Evolutionary conservation across 176 grass and related monocot genomes (phyloP).

Genomic region (Paspalum notatum): DNA sequence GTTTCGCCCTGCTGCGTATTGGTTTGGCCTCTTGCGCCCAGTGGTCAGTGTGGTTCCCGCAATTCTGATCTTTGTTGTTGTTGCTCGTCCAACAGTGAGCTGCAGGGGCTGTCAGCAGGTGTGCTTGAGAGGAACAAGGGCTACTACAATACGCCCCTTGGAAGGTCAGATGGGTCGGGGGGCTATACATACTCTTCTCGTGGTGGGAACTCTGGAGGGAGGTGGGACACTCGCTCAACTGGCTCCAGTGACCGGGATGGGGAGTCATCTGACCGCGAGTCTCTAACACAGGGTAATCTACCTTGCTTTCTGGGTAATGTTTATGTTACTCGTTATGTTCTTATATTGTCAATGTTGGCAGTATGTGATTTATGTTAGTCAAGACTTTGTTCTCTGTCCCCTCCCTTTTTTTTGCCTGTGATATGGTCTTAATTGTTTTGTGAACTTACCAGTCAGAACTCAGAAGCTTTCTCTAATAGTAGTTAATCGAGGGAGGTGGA

Average conservation of each 20-base stretch:
- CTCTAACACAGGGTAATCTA: conserved; percentile 54
- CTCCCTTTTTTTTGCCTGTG: background rate
- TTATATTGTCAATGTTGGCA: background rate
- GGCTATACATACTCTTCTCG: conserved; percentile 51
- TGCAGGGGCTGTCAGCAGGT: conserved; percentile 53
- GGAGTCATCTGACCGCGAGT: conserved; percentile 61
- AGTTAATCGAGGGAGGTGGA: conserved; percentile 5
- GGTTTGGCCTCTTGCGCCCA: background rate
- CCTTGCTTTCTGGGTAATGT: background rate
- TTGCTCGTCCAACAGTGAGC: conserved; percentile 51
- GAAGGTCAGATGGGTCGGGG: conserved; percentile 51
- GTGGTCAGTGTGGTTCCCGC: background rate
- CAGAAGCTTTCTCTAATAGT: background rate
- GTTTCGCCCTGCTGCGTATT: background rate
- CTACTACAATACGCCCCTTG: conserved; percentile 43
- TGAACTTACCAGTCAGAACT: background rate
- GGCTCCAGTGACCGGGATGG: conserved; percentile 69
- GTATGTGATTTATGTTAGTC: background rate
- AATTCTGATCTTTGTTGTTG: background rate
- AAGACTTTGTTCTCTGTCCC: background rate
- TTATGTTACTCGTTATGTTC: background rate
- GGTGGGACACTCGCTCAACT: conserved; percentile 85
- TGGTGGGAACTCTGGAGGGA: conserved; percentile 57
- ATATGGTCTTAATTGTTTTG: conserved; percentile 1
- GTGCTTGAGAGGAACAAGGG: conserved; percentile 54